Conservation (phyloP, 176 grass and related monocot genomes). For the Oropetium thomaeum region DNA sequence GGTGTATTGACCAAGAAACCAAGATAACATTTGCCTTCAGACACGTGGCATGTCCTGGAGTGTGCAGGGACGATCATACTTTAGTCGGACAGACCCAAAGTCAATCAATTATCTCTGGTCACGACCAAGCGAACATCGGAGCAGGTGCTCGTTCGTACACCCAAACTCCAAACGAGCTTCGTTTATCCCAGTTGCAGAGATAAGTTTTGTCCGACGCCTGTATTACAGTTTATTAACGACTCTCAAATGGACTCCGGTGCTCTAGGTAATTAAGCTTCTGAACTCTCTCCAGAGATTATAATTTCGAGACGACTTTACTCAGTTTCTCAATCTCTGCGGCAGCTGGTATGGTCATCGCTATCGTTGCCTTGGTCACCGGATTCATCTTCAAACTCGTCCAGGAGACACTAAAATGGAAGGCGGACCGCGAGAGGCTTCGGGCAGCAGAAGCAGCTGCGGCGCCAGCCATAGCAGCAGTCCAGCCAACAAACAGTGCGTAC, state of each 20-base stretch:
- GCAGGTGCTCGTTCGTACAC: no score
- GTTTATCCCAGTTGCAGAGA: background rate
- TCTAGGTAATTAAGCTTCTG: slow-evolving; percentile 7
- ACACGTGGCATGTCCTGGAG: background rate
- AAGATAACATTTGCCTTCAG: background rate
- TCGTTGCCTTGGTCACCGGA: background rate
- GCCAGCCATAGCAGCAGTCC: background rate
- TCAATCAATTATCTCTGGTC: background rate
- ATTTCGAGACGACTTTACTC: no score
- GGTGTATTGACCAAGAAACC: background rate
- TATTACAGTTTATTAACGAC: background rate
- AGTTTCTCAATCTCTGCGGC: background rate
- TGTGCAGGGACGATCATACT: background rate
- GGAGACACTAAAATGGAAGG: background rate
- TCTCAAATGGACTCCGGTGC: slow-evolving; percentile 11
- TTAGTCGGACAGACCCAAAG: background rate
- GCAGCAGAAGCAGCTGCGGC: background rate
- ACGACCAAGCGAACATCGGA: background rate
- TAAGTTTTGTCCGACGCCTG: no score
- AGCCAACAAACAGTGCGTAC: background rate
- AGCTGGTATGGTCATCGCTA: slow-evolving; percentile 27
- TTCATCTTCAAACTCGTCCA: slow-evolving; percentile 9
- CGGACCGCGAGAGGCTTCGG: slow-evolving; percentile 31
- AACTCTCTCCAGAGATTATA: background rate
- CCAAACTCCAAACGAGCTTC: background rate